Evolutionary conservation across 768 basidiomycete species (phyloP), one percentile per base, ranked within the genome.

Genomic region (Hirschioporus abietinus): DNA sequence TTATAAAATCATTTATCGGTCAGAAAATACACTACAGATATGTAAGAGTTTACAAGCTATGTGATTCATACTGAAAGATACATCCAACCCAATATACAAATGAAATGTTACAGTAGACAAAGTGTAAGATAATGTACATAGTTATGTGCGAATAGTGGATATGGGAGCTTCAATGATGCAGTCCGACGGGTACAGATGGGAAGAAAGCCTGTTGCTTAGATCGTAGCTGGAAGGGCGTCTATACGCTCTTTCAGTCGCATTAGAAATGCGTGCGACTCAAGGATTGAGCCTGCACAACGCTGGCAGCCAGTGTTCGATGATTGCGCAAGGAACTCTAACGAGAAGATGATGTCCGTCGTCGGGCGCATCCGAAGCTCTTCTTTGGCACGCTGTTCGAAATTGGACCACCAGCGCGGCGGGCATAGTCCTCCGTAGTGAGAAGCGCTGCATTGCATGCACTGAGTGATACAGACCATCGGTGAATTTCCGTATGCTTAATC

Each of bases 391-490:
- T 72, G 81, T 73, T 84, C 82, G 70, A 85, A 92, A 68, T 84
- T 84, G 24, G 73, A 72, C 90, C 89, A 92, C 90, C 89, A 91
- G 74, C 82, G 83, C 24, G 91, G 90, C 6, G 81, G 79, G 6
- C 78, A 77, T 66, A 84, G 78, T 1, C 80, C 78, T 68, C 57
- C 76, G 74, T 78, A 79, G 66, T 73, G 75, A 17, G 76, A 72
- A 74, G 85, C 85, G 57, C 88, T 90, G 70, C 89, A 92, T 68
- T 88, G 84, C 77, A 86, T 83, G 75, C 91, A 91, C 74, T 52
- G 42, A 52, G 20, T 52, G 12, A 10, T 10, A 52, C 42, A 52
- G 12, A 52, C 12, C 42, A 10, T 52, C 3, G 12, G 12, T 52
- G 42, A 52, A 52, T 12, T 52, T 5, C 12, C 12, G 42, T 15